These are phyloP conservation scores for Phyllosticta citrichinensis DNA, from an alignment of 2,329 filamentous ascomycete species.

Conservation along the genomic window DNA sequence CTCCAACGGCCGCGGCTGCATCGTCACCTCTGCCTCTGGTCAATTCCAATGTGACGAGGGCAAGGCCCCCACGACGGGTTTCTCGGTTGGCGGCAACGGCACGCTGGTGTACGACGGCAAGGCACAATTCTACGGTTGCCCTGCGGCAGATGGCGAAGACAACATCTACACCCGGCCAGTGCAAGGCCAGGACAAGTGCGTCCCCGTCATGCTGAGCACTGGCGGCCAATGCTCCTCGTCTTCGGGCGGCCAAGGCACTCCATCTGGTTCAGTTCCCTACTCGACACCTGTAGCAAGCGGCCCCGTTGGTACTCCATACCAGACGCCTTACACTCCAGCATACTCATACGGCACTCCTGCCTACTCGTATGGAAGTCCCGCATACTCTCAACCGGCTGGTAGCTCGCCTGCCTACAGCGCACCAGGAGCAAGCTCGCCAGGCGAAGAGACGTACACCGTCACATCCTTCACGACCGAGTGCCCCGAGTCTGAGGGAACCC, in stretches of 20 bases:
- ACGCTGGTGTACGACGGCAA: constrained; percentile 42
- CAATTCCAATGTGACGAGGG: constrained; percentile 54
- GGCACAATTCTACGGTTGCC: constrained; percentile 50
- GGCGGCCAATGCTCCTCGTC: constrained; percentile 21
- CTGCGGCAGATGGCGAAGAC: constrained; percentile 46
- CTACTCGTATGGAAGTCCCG: constrained; percentile 4
- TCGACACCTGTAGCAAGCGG: constrained; percentile 12
- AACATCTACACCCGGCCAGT: constrained; percentile 44
- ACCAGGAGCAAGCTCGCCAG: constrained; percentile 1
- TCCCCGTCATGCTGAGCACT: constrained; percentile 36
- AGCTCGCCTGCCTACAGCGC: constrained; percentile 7
- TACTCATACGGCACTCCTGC: constrained; percentile 6
- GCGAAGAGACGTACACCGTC: not conserved
- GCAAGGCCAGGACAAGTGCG: constrained; percentile 38
- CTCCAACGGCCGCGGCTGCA: constrained; percentile 48
- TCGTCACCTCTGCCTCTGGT: constrained; percentile 49
- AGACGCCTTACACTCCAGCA: not conserved
- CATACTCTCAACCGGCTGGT: constrained; percentile 1
- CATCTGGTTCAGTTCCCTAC: constrained; percentile 18
- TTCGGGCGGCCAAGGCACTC: constrained; percentile 14
- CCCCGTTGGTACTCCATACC: not conserved
- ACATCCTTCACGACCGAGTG: not conserved
- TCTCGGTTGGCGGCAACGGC: constrained; percentile 46
- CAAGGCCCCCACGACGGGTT: constrained; percentile 43
- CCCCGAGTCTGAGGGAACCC: not conserved